phyloP scores from a whole-genome alignment of 768 basidiomycete species.

The Strobilomyces dryophilus region DNA sequence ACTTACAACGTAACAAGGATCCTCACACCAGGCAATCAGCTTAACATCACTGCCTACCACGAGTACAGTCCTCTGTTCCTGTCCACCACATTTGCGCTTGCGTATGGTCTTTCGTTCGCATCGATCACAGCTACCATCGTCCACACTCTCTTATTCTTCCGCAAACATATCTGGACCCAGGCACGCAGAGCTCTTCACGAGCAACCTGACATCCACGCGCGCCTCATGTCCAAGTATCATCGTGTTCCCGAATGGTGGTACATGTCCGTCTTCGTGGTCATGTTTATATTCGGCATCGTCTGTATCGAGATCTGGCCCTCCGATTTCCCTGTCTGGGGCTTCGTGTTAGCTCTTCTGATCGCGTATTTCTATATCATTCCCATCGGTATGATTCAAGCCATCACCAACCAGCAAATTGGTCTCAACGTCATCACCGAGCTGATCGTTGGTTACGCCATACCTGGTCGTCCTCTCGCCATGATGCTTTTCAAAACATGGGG shows the following conservation, averaged over 20 bases:
- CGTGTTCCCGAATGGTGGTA: slow-evolving; percentile 67
- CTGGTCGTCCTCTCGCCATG: slow-evolving; percentile 74
- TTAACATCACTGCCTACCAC: slow-evolving; percentile 34
- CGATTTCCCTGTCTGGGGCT: slow-evolving; percentile 40
- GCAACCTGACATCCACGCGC: slow-evolving; percentile 57
- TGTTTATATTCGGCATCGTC: slow-evolving; percentile 58
- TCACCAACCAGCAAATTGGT: slow-evolving; percentile 76
- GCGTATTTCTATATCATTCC: slow-evolving; percentile 69
- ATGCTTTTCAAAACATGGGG: slow-evolving; percentile 88
- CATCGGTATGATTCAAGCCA: slow-evolving; percentile 71
- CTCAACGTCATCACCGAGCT: slow-evolving; percentile 70
- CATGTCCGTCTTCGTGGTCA: slow-evolving; percentile 36
- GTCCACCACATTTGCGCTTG: slow-evolving; percentile 48
- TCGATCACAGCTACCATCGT: slow-evolving; percentile 38
- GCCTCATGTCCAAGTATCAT: slow-evolving; percentile 54
- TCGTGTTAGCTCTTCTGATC: slow-evolving; percentile 39
- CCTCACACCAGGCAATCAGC: slow-evolving; percentile 29
- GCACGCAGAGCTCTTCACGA: slow-evolving; percentile 48
- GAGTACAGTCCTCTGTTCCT: slow-evolving; percentile 41
- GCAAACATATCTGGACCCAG: slow-evolving; percentile 52
- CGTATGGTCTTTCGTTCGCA: slow-evolving; percentile 47
- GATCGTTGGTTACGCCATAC: slow-evolving; percentile 59
- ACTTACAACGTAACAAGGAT: slow-evolving; percentile 39
- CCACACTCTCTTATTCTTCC: slow-evolving; percentile 50
- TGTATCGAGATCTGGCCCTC: slow-evolving; percentile 65